Base-by-base conservation (phyloP, 345 rosid species). In the Citrus australasica region DNA sequence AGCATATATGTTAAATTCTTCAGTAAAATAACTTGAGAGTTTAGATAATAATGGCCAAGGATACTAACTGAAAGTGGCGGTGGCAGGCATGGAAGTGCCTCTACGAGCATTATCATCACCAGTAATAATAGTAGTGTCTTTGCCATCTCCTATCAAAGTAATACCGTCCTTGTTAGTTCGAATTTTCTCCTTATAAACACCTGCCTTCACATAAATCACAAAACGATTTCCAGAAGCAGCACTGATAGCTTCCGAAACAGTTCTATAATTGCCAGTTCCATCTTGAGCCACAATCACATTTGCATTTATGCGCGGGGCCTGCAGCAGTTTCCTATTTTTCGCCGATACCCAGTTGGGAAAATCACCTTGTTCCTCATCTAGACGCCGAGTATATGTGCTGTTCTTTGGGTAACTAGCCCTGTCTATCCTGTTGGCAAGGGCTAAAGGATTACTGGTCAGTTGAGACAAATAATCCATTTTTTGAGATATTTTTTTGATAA, bases 101-200 rank as follows among this genome's bases (percentile, higher is more conserved):
- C 86, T 84, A 9, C 79, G 79, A 14, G 25, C 88, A 10, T 92
- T 92, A 77, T 80, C 90, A 76, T 80, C 89, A 3, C 90, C 87
- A 1, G 81, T 78, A 64, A 94, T 87, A 30, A 92, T 73, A 22
- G 98, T 92, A 16, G 67, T 63, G 78, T 91, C 84, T 83, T 91
- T 94, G 2, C 97, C 97, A n/a, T 92, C 98, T 70, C 98, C 98
- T 6, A 92, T 85, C 88, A 94, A 83, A 3, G 90, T 87, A 78
- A 94, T 89, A 27, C 90, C 91, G 65, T 89, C 89, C 82, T 85
- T 89, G 7, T 76, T 76, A 7, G 86, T 88, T 2, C 22, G 79
- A 32, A 94, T 89, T 77, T 89, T 94, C 82, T 94, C 98, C 9
- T 84, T 86, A 77, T 94, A 94, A 38, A 89, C 80, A 10, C 98